These are phyloP conservation scores for Plasmodium yoelii DNA, from an alignment of 169 alveolate genomes.

Conservation along the genomic window DNA sequence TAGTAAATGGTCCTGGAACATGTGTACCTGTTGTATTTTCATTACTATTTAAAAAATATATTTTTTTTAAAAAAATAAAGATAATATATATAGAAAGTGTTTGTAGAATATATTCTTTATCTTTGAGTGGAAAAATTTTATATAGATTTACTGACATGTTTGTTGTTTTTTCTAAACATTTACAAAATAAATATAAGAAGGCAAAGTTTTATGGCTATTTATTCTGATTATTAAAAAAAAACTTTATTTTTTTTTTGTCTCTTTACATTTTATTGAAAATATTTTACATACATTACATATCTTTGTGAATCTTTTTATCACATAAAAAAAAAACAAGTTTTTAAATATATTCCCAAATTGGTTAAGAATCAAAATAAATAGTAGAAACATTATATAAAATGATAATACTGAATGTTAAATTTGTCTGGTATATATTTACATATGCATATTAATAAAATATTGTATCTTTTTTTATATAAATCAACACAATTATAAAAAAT, in stretches of 20 bases:
- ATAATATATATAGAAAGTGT: constrained; percentile 64
- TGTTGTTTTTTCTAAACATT: constrained; percentile 71
- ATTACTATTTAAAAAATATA: constrained; percentile 52
- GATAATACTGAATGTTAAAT: no score
- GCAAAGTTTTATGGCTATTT: constrained; percentile 67
- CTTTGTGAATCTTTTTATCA: background rate
- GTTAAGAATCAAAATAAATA: no score
- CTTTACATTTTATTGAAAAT: background rate
- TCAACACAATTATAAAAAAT: background rate
- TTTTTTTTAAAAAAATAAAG: constrained; percentile 58
- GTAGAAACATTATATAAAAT: no score
- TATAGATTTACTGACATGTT: constrained; percentile 55
- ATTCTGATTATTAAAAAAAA: constrained; percentile 24
- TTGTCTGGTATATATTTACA: no score
- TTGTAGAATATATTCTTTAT: constrained; percentile 64
- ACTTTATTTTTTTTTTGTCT: background rate
- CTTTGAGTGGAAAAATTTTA: constrained; percentile 50
- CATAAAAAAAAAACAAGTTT: background rate
- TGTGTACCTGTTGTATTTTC: constrained; percentile 69
- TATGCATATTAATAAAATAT: background rate
- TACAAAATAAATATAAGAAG: constrained; percentile 51
- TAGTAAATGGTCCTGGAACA: constrained; percentile 73
- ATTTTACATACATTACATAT: background rate
- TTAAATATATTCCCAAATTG: background rate
- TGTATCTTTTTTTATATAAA: background rate